Evolutionary conservation across 75 land plant genomes (phyloP), one percentile per base, ranked within the genome.

Genomic region (Pinus taeda): DNA sequence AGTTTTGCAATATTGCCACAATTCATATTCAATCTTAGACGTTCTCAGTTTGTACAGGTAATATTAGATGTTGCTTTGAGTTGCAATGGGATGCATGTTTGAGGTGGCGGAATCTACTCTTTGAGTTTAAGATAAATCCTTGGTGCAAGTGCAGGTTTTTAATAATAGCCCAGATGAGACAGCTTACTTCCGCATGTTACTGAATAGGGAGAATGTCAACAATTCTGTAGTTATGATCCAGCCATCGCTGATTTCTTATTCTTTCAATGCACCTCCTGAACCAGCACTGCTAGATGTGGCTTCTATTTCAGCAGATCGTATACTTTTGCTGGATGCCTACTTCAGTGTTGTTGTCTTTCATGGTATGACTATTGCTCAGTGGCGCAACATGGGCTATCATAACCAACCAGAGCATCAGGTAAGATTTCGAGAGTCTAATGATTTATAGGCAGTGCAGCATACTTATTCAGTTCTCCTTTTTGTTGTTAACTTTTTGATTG

Each of bases 121-220:
- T 39, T 71, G 55, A 4, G 59, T 21, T 65, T 11, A 57, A 29
- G n/a, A 17, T 66, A n/a, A 59, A 7, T 37, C 67, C 49, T 60
- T 64, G 5, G 57, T 14, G 30, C 22, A 59, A 39, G 60, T 73
- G 60, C 89, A 96, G 94, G 99, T 97, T 55, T 97, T 97, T 63
- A 97, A 97, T 80, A 97, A 97, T 65, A 97, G 99, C 78, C 99
- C 99, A 57, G 99, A 97, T 84, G 99, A 97, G 79, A 97, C 99
- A 11, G 98, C 99, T 56, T 94, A 95, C 74, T 95, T 95, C 78
- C 93, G 95, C 33, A 95, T 97, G 93, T 79, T 95, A 45, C 80
- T 97, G 75, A 90, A 93, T 57, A 79, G 98, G 70, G 98, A 97
- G 65, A 97, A 77, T 60, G 90, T 97, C 24, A 84, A 89, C 33